phyloP scores from a whole-genome alignment of 1,284 basidiomycete species.

The Peniophora sp. region DNA sequence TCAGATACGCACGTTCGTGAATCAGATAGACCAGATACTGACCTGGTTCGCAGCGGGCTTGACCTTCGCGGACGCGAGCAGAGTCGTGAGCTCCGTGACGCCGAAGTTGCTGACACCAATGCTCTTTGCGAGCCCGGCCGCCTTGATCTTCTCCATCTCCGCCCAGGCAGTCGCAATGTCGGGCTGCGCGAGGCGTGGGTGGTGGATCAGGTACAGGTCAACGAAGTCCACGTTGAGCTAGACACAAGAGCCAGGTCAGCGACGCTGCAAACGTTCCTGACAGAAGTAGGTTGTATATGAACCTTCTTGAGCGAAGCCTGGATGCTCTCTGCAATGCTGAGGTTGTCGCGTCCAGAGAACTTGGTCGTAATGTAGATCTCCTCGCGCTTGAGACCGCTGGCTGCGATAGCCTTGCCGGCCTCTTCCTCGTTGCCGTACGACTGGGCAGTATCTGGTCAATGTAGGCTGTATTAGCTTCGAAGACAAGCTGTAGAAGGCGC shows the following conservation, averaged over 20 bases:
- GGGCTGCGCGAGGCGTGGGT: conserved; percentile 32
- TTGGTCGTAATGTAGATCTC: conserved; percentile 56
- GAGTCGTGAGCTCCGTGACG: conserved; percentile 46
- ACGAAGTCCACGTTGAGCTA: conserved; percentile 63
- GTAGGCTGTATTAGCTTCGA: not conserved
- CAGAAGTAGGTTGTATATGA: conserved; percentile 2
- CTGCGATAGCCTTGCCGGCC: conserved; percentile 41
- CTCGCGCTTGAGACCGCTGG: conserved; percentile 38
- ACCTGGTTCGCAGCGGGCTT: conserved; percentile 77
- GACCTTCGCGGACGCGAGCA: conserved; percentile 50
- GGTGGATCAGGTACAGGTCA: conserved; percentile 69
- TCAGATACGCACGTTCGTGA: not conserved
- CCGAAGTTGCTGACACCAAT: conserved; percentile 79
- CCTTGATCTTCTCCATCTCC: conserved; percentile 58
- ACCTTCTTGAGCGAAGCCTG: conserved; percentile 32
- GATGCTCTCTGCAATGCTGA: conserved; percentile 31
- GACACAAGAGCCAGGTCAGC: not conserved
- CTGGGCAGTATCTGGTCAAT: conserved; percentile 25
- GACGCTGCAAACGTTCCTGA: not conserved
- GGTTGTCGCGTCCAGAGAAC: conserved; percentile 25
- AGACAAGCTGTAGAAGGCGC: not conserved
- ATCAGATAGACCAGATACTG: not conserved
- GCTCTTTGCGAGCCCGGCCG: conserved; percentile 58
- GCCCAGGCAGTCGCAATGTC: conserved; percentile 54
- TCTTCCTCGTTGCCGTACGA: conserved; percentile 42